Evolutionary conservation across 352 stramenopile species (phyloP), one percentile per base, ranked within the genome.

Genomic region (Globisporangium uncinulatum): DNA sequence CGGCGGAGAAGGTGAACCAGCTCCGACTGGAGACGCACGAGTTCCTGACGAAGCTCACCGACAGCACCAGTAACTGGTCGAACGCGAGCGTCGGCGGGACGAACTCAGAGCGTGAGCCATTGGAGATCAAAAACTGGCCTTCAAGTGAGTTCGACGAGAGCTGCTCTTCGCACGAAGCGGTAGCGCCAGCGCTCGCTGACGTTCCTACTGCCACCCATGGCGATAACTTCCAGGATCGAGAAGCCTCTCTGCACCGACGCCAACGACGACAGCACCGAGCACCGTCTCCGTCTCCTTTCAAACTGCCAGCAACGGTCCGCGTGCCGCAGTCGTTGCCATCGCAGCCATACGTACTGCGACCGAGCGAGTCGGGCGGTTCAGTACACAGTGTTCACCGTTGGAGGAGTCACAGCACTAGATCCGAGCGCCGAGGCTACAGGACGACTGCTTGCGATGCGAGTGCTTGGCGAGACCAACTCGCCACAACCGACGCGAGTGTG

Each of bases 391-490:
- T 39, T 39, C 34, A 48, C 19, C 43, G 19, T 31, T 8, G 19
- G 19, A 14, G 14, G 46, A 37, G 8, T 3, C 5, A 5, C 13
- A 4, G 19, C 9, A 31, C 19, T 7, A 1, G n/a, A 21, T 31
- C 43, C 3, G 43, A 10, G 13, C 29, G 20, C 11, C 2, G 31
- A 3, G 1, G 41, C 17, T 61, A 61, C 32, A 48, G 55, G 11
- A 61, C 55, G 1, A 5, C 55, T 14, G 54, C 54, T 21, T 32
- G 46, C 24, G 55, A 61, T 13, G 55, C 55, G 55, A 61, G 54
- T 19, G 45, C 34, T 15, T 61, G 55, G 55, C 52, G 54, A 36
- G 44, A 61, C 8, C 21, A 17, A 8, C 11, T 54, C 46, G 31
- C 42, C 4, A 6, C 31, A 6, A 19, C 50, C 17, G 36, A 57